phyloP scores from a whole-genome alignment of 176 grass and related monocot genomes.

The Phyllostachys edulis region DNA sequence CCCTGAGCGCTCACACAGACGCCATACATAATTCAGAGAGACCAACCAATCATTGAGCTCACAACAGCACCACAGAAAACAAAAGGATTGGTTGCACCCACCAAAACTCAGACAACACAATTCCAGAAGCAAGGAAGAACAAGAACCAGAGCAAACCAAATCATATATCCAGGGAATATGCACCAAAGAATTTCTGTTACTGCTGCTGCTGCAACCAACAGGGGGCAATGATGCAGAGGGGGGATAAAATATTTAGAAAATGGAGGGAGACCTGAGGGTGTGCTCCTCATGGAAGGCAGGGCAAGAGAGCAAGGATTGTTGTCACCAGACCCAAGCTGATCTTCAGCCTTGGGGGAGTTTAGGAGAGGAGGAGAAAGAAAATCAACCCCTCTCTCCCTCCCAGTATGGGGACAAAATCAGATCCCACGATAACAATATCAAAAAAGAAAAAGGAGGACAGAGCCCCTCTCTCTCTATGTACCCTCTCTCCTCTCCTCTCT shows the following conservation, averaged over 20 bases:
- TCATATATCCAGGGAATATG: constrained; percentile 40
- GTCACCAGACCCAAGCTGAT: constrained; percentile 54
- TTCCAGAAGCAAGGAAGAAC: constrained; percentile 31
- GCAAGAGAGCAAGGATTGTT: constrained; percentile 46
- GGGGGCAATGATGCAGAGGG: constrained; percentile 38
- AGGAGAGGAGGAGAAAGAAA: constrained; percentile 29
- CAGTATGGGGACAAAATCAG: constrained; percentile 28
- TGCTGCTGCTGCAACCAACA: constrained; percentile 31
- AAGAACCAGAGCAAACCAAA: constrained; percentile 40
- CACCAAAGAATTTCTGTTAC: constrained; percentile 9
- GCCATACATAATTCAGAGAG: constrained; percentile 36
- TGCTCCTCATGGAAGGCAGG: constrained; percentile 68
- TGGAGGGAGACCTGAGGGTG: constrained; percentile 53
- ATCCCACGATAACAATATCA: constrained; percentile 54
- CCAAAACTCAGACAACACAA: constrained; percentile 30
- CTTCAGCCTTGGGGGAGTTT: constrained; percentile 22
- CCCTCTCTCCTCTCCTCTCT: background rate
- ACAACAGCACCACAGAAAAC: constrained; percentile 22
- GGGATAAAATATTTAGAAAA: constrained; percentile 43
- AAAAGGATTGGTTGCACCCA: constrained; percentile 50
- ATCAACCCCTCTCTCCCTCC: constrained; percentile 13
- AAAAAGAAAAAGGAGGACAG: constrained; percentile 24
- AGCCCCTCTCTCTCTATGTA: background rate
- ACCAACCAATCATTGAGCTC: constrained; percentile 53
- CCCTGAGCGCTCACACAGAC: constrained; percentile 11